Evolutionary conservation across 305 asterid genomes (phyloP), one percentile per base, ranked within the genome.

Genomic region (Salvia sclarea): DNA sequence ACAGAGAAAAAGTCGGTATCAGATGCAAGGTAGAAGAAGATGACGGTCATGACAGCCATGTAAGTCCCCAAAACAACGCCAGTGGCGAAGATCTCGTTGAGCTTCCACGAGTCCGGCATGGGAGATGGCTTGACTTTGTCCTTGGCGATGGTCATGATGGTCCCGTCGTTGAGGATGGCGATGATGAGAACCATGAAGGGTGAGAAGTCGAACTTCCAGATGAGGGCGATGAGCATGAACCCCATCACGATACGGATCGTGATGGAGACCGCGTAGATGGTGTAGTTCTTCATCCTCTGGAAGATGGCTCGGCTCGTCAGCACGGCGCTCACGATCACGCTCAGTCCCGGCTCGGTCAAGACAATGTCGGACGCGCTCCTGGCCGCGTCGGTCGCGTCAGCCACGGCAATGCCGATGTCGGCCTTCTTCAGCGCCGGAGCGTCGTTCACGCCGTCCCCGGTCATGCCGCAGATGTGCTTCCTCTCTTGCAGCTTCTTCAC

Each of bases 41-140:
- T 3, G 8, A 84, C 96, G 7, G 95, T 82, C 79, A 84, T 83
- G 73, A 86, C 3, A 44, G 97, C 97, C 81, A 83, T 84, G 75
- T 92, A 92, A 3, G 95, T 76, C 41, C 98, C 98, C 6, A 92
- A 90, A 61, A 90, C 87, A 16, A 90, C 16, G 6, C 98, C 97
- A 0, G 96, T 90, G 82, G 95, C 91, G 35, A 92, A 92, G 78
- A 92, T 92, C 70, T 92, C 97, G 35, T 84, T 85, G 70, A 92
- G 93, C 75, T 90, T 92, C 98, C 97, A 92, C 0, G 96, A 88
- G 71, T 92, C 98, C 0, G 98, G 97, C 56, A 86, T 37, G 2
- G 98, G 97, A 31, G 98, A 92, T 7, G 97, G 97, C 88, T 88
- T 92, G 52, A 93, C 98, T 60, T 95, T 80, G 60, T 90, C 97